phyloP scores from a whole-genome alignment of 176 grass and related monocot genomes.

The Themeda triandra region DNA sequence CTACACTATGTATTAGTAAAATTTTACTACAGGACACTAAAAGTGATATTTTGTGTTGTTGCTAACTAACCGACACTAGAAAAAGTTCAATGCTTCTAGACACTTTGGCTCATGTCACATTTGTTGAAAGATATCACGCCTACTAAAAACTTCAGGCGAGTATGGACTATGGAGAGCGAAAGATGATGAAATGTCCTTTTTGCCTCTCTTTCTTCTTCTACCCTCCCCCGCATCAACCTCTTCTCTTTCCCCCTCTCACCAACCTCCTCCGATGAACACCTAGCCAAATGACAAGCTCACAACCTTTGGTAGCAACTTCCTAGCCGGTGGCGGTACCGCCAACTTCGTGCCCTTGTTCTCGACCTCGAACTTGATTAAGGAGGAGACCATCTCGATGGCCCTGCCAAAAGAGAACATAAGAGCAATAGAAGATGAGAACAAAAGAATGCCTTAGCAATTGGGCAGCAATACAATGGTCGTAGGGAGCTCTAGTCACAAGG shows the following conservation, averaged over 20 bases:
- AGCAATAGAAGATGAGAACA: not conserved
- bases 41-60: not conserved
- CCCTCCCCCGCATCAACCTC: not conserved
- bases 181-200: no score
- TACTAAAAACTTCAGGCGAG: not conserved
- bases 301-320: no score
- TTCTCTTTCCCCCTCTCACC: not conserved
- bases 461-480: not conserved
- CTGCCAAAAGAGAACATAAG: not conserved
- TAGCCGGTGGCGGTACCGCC: no score
- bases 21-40: not conserved
- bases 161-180: no score
- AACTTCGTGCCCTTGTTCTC: no score
- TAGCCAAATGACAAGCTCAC: no score
- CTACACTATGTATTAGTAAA: not conserved
- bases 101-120: no score
- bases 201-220: not conserved
- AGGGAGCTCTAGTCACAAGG: not conserved
- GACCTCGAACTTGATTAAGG: not conserved
- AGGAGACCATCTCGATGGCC: not conserved
- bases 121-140: no score
- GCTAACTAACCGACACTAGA: not conserved
- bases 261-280: not conserved
- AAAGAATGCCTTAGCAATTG: not conserved
- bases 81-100: not conserved